phyloP scores from a whole-genome alignment of 129 eudicot species.

The Dittrichia graveolens region DNA sequence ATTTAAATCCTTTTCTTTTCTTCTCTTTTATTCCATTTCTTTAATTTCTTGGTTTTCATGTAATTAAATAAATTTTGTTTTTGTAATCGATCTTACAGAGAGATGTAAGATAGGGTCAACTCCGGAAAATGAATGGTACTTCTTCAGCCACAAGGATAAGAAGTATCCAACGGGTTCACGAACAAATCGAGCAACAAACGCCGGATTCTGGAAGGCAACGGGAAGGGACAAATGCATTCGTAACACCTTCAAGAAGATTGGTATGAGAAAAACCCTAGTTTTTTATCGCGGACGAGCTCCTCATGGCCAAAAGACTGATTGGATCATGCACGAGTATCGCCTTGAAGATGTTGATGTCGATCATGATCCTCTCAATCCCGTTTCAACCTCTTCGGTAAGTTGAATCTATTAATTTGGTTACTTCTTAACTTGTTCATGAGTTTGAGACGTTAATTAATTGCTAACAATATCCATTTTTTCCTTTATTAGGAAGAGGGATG shows the following conservation, averaged over 20 bases:
- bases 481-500: slow-evolving; percentile 78
- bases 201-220: slow-evolving; percentile 95
- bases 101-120: slow-evolving; percentile 90
- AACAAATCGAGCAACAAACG: slow-evolving; percentile 84
- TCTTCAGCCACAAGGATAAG: slow-evolving; percentile 95
- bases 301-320: slow-evolving; percentile 94
- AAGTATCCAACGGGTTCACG: slow-evolving; percentile 95
- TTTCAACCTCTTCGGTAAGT: slow-evolving; percentile 39
- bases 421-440: background rate
- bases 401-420: background rate
- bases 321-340: slow-evolving; percentile 97
- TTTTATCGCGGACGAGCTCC: slow-evolving; percentile 94
- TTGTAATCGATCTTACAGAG: slow-evolving; percentile 39
- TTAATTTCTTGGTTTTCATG: background rate
- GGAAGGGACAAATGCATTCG: slow-evolving; percentile 92
- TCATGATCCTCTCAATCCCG: slow-evolving; percentile 56
- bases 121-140: slow-evolving; percentile 93
- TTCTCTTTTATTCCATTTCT: background rate
- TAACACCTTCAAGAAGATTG: slow-evolving; percentile 77
- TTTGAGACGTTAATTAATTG: background rate
- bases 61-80: background rate
- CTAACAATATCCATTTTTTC: background rate
- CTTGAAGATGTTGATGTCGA: slow-evolving; percentile 65
- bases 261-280: slow-evolving; percentile 93
- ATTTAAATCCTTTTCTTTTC: background rate